phyloP scores from a whole-genome alignment of 192 early-diverging fungal species.

The Lunasporangiospora selenospora region DNA sequence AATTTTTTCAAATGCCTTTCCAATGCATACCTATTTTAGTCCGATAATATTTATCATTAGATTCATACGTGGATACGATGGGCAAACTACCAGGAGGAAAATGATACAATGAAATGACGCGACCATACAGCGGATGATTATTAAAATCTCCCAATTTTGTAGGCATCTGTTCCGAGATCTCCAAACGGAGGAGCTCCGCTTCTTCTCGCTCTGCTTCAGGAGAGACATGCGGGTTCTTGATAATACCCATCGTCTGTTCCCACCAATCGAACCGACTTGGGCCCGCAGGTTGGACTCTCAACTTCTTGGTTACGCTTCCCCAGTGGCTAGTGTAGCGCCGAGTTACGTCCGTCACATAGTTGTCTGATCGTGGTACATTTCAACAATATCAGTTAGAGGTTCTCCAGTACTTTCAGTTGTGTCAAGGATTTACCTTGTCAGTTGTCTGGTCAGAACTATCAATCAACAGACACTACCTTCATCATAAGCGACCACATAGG shows the following conservation, averaged over 20 bases:
- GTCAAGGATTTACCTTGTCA: background rate
- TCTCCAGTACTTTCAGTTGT: background rate
- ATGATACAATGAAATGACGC: background rate
- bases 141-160: conserved; percentile 79
- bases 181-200: conserved; percentile 48
- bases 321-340: conserved; percentile 66
- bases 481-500: conserved; percentile 73
- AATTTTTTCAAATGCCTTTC: conserved; percentile 84
- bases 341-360: conserved; percentile 70
- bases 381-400: background rate
- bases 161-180: conserved; percentile 74
- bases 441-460: background rate
- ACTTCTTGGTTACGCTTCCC: conserved; percentile 57
- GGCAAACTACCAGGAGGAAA: background rate
- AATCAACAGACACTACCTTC: conserved; percentile 15
- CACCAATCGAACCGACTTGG: conserved; percentile 52
- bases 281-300: conserved; percentile 46
- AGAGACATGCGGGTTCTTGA: conserved; percentile 14
- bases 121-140: conserved; percentile 76
- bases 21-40: conserved; percentile 68
- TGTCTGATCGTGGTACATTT: too few species aligned
- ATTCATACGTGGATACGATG: background rate
- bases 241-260: conserved; percentile 34
- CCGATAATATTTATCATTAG: too few species aligned
- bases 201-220: conserved; percentile 55